A percentile compares a stretch with the other conserved stretches of the same genome.
phyloP scores from a whole-genome alignment of 495 filamentous ascomycete species.

The Talaromyces borbonicus region DNA sequence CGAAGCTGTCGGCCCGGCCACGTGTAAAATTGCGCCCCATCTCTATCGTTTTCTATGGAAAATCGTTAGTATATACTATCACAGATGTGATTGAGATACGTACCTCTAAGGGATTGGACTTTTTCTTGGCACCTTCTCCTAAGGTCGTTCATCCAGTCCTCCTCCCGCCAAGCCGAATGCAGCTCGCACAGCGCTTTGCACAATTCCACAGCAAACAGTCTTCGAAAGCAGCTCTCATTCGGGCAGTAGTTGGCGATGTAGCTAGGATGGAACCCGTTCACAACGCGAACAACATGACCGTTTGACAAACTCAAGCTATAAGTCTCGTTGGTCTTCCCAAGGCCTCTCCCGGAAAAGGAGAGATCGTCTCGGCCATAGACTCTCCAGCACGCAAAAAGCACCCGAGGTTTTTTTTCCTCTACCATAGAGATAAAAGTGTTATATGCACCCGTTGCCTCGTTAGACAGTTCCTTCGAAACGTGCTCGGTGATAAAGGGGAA shows the following conservation, averaged over 20 bases:
- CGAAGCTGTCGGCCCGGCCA: background rate
- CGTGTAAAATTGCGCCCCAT: background rate
- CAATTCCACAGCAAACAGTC: background rate
- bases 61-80: background rate
- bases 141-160: conserved; percentile 1
- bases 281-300: background rate
- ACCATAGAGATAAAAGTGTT: background rate
- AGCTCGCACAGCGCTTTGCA: conserved; percentile 2
- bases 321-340: background rate
- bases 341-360: background rate
- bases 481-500: conserved; percentile 2
- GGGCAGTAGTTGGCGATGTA: conserved; percentile 1
- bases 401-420: background rate
- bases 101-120: background rate
- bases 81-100: background rate
- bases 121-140: background rate
- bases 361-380: background rate
- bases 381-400: background rate
- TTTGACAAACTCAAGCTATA: background rate
- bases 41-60: background rate
- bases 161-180: background rate
- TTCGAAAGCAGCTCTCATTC: conserved; percentile 1
- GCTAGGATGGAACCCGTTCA: conserved; percentile 2
- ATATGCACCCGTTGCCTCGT: background rate
- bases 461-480: background rate